A percentile compares a stretch with the other conserved stretches of the same genome.
phyloP scores from a whole-genome alignment of 805 yeast species.

The Sugiyamaella valdiviana region DNA sequence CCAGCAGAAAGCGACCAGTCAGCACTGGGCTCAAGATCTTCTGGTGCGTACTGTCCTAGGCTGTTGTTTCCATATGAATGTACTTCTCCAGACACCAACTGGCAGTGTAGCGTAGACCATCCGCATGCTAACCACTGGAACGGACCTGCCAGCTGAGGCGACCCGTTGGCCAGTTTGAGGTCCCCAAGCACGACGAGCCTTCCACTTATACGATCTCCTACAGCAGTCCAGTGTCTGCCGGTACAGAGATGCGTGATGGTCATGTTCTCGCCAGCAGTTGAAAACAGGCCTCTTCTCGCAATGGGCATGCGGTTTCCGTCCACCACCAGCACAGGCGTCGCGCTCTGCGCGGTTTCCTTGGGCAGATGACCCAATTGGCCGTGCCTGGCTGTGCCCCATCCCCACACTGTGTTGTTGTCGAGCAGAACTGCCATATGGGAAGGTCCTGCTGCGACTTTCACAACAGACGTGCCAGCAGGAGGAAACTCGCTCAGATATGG shows the following conservation, averaged over 20 bases:
- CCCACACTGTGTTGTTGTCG: constrained; percentile 42
- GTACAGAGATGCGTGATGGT: constrained; percentile 29
- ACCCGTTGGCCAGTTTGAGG: constrained; percentile 23
- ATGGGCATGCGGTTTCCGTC: not conserved
- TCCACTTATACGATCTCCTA: constrained; percentile 22
- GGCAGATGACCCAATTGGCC: constrained; percentile 41
- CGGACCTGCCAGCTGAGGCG: not conserved
- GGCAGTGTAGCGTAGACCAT: constrained; percentile 75
- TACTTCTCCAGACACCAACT: constrained; percentile 26
- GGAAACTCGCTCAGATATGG: constrained; percentile 16
- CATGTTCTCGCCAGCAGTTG: not conserved
- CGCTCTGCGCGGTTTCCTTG: not conserved
- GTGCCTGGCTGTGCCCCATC: constrained; percentile 66
- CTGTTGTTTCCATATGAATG: constrained; percentile 66
- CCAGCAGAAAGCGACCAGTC: constrained; percentile 44
- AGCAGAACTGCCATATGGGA: constrained; percentile 29
- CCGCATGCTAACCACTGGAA: constrained; percentile 40
- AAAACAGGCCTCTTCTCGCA: not conserved
- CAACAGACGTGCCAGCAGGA: constrained; percentile 14
- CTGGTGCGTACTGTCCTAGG: constrained; percentile 56
- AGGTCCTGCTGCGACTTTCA: constrained; percentile 27
- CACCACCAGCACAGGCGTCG: not conserved
- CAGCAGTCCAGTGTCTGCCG: constrained; percentile 56
- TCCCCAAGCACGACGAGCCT: constrained; percentile 32
- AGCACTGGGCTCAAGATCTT: constrained; percentile 1